Conservation (phyloP, 345 rosid species). For the Melaleuca quinquenervia region DNA sequence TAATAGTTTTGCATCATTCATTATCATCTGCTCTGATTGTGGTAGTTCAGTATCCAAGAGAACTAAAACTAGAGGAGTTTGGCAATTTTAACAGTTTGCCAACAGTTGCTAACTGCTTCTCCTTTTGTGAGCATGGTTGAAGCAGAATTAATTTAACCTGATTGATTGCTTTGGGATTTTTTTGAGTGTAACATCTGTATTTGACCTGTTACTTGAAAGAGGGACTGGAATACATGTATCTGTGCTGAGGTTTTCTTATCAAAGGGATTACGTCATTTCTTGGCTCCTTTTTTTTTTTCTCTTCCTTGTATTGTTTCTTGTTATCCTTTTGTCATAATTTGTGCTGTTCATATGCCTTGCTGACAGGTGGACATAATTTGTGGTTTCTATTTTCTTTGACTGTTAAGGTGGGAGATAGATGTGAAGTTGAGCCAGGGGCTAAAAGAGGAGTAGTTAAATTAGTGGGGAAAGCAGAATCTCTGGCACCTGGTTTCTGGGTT, state of each 20-base stretch:
- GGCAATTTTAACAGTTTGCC: neutral
- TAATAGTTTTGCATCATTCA: neutral
- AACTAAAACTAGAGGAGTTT: neutral
- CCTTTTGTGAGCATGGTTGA: neutral
- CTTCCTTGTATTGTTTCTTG: neutral
- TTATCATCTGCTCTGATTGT: neutral
- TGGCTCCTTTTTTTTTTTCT: neutral
- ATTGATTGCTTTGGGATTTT: neutral
- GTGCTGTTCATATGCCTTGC: neutral
- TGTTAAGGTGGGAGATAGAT: constrained; percentile 68
- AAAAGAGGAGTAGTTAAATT: constrained; percentile 79
- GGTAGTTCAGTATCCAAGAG: neutral
- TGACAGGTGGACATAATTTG: neutral
- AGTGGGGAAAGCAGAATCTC: constrained; percentile 66
- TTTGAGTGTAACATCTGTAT: neutral
- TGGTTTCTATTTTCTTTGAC: neutral
- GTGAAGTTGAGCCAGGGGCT: constrained; percentile 82
- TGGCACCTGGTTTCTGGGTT: constrained; percentile 86
- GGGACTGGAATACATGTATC: neutral
- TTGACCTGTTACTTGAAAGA: neutral
- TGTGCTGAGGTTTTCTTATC: neutral
- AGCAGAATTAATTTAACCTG: neutral
- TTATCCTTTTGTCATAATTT: neutral
- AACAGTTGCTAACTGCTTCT: neutral
- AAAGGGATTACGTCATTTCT: neutral